Evolutionary conservation across 768 basidiomycete species (phyloP).

Genomic region (Rubroboletus pulcherrimus): DNA sequence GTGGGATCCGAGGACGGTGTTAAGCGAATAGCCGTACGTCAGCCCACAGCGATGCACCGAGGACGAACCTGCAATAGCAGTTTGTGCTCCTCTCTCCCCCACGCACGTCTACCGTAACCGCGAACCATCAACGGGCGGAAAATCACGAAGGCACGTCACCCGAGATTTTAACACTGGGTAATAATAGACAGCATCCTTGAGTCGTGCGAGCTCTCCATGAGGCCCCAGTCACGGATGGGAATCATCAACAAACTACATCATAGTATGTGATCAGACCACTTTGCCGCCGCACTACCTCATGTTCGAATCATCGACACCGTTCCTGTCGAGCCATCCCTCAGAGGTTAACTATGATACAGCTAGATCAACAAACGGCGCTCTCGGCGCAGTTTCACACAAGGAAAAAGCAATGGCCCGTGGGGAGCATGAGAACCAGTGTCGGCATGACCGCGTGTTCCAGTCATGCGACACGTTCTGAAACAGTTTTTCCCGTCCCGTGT

Average conservation of each 20-base stretch:
- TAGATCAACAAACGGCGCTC: neutral
- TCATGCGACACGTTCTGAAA: constrained; percentile 12
- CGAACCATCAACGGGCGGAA: neutral
- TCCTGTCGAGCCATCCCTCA: neutral
- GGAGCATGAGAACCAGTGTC: constrained; percentile 1
- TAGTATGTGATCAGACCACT: neutral
- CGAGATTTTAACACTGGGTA: neutral
- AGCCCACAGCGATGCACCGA: neutral
- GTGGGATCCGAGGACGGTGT: neutral
- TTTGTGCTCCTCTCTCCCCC: neutral
- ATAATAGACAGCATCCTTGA: neutral
- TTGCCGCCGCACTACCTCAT: neutral
- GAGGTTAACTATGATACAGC: neutral
- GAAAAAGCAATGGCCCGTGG: neutral
- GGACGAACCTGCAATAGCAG: neutral
- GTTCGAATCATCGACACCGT: neutral
- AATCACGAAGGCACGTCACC: neutral
- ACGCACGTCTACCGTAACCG: neutral
- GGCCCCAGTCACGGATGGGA: neutral
- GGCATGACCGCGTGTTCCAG: constrained; percentile 3
- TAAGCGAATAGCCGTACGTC: neutral
- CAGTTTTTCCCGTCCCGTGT: neutral
- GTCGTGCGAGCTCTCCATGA: neutral
- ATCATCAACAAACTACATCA: neutral
- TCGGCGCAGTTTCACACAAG: neutral